Conservation (phyloP, 208 protist genomes). For the Trypanosoma melophagium region DNA sequence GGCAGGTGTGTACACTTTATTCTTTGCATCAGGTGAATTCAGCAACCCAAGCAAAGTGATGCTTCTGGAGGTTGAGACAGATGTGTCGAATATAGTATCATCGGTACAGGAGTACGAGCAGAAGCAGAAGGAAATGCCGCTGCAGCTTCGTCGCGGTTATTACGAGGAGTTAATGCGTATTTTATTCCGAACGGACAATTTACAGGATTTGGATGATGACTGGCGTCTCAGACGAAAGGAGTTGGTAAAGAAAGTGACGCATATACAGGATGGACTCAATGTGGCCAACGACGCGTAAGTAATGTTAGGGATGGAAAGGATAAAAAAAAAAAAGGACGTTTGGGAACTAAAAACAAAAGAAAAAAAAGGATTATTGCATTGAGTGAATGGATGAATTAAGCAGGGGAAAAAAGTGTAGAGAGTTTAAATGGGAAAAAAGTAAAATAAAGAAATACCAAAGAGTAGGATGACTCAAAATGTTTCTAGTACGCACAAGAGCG, state of each 20-base stretch:
- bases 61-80: conserved; percentile 66
- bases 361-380: conserved; percentile 4
- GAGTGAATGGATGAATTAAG: not conserved
- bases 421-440: too few species aligned
- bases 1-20: conserved; percentile 35
- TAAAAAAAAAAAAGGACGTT: not conserved
- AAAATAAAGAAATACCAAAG: too few species aligned
- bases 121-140: conserved; percentile 7
- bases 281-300: conserved; percentile 16
- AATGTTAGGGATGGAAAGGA: not conserved
- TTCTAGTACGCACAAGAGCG: too few species aligned
- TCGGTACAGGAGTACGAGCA: conserved; percentile 19
- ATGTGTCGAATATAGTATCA: conserved; percentile 39
- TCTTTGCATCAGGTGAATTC: conserved; percentile 52
- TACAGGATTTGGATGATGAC: conserved; percentile 64
- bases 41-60: conserved; percentile 53
- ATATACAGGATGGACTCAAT: conserved; percentile 63
- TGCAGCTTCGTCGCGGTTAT: conserved; percentile 57
- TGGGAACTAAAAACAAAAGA: not conserved
- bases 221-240: conserved; percentile 61
- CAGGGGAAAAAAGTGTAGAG: too few species aligned
- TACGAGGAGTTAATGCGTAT: conserved; percentile 88
- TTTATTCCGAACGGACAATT: conserved; percentile 67
- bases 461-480: too few species aligned
- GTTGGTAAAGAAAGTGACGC: conserved; percentile 50